These are phyloP conservation scores for Incumbomyces delicatus DNA, from an alignment of 2,329 filamentous ascomycete genomes.

Conservation along the genomic window DNA sequence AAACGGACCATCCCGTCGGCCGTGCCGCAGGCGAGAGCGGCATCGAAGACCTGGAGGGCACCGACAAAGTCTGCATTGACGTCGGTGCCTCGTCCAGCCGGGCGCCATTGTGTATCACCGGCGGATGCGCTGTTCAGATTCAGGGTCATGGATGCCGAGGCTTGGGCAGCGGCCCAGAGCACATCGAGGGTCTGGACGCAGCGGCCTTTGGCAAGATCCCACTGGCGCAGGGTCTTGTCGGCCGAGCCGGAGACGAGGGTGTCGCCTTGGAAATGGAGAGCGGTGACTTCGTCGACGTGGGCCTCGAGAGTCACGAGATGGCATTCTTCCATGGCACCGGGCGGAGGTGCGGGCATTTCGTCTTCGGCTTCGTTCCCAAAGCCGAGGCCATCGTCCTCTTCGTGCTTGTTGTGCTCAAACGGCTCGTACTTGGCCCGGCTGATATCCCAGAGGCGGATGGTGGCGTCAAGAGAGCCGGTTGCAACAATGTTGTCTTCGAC, in stretches of 20 bases:
- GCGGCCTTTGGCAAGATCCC: constrained; percentile 94
- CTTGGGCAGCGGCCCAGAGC: constrained; percentile 93
- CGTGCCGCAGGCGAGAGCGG: constrained; percentile 88
- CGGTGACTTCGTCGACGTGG: constrained; percentile 89
- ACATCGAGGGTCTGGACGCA: constrained; percentile 97
- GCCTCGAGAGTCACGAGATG: constrained; percentile 78
- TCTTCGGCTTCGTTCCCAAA: constrained; percentile 63
- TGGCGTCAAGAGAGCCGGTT: constrained; percentile 89
- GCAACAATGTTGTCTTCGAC: constrained; percentile 93
- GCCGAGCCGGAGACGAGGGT: constrained; percentile 90
- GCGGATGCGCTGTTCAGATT: constrained; percentile 23
- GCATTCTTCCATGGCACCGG: constrained; percentile 79
- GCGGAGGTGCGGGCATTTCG: constrained; percentile 56
- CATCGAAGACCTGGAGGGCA: constrained; percentile 89
- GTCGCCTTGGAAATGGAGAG: constrained; percentile 79
- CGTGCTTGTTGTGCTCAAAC: constrained; percentile 46
- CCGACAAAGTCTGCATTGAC: constrained; percentile 83
- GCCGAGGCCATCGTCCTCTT: constrained; percentile 51
- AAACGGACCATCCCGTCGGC: constrained; percentile 94
- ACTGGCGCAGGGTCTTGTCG: constrained; percentile 94
- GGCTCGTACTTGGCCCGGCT: constrained; percentile 79
- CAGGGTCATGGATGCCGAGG: constrained; percentile 52
- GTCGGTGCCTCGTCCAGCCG: constrained; percentile 52
- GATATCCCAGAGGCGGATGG: constrained; percentile 88
- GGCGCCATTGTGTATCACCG: constrained; percentile 58